Percentiles rank a stretch among this genome's conserved stretches.
Conservation (phyloP, 2,329 filamentous ascomycete species). For the Epichloe gansuensis region DNA sequence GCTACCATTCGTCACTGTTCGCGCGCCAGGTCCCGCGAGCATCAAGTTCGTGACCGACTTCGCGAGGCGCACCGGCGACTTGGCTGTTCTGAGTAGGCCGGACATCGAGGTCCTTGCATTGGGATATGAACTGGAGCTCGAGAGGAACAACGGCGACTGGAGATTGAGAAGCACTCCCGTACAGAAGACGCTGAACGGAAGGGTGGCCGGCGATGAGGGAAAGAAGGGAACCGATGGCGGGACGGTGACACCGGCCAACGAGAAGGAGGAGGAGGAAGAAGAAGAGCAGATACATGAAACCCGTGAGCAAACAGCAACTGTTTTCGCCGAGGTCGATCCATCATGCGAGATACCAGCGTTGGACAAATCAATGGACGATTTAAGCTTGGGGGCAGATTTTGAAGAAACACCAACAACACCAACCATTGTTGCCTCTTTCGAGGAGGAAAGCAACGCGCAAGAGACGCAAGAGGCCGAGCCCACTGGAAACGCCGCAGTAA, state of each 20-base stretch:
- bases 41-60: conserved; percentile 73
- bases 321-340: conserved; percentile 10
- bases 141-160: conserved; percentile 83
- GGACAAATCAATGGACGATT: conserved; percentile 12
- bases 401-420: background rate
- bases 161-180: conserved; percentile 65
- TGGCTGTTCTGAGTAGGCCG: conserved; percentile 73
- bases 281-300: background rate
- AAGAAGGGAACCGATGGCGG: conserved; percentile 20
- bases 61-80: conserved; percentile 78
- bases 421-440: background rate
- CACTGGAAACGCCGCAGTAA: conserved; percentile 9
- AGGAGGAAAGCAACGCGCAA: background rate
- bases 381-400: conserved; percentile 11
- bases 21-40: conserved; percentile 63
- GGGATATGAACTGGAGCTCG: conserved; percentile 88
- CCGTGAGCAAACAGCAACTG: background rate
- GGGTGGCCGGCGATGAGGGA: conserved; percentile 17
- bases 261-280: conserved; percentile 12
- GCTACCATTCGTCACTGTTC: conserved; percentile 69
- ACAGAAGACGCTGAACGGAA: conserved; percentile 67
- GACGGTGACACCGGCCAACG: conserved; percentile 15
- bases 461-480: conserved; percentile 1
- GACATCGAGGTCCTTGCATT: conserved; percentile 85
- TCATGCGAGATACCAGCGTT: conserved; percentile 9